Evolutionary conservation across 1,139 yeast genomes (phyloP).

Genomic region (Suzukiozyma palmioleophila): DNA sequence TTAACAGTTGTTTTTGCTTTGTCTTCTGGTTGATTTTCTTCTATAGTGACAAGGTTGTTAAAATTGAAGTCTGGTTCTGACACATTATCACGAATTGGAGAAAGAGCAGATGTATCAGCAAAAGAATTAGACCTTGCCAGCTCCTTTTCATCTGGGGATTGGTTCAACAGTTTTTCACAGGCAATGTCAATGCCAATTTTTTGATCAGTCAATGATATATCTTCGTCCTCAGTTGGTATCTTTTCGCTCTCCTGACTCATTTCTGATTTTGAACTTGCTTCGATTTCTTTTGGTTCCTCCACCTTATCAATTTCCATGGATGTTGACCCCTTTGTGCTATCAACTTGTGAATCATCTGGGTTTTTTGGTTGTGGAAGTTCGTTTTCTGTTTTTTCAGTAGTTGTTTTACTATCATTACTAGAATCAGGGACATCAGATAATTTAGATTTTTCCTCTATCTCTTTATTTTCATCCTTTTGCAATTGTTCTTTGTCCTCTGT

Average conservation of each 20-base stretch:
- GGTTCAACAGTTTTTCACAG: background rate
- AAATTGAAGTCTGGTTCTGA: conserved; percentile 14
- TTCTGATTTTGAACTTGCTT: background rate
- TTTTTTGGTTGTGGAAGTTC: background rate
- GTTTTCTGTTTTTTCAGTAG: too few relatives aligned
- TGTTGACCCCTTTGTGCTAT: too few relatives aligned
- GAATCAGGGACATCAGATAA: background rate
- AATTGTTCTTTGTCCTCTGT: too few relatives aligned
- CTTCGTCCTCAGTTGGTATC: background rate
- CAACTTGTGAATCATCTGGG: background rate
- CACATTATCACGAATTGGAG: conserved; percentile 18
- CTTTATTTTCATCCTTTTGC: background rate
- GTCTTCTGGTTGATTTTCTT: conserved; percentile 9
- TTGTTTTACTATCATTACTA: background rate
- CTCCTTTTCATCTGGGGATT: background rate
- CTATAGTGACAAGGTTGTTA: conserved; percentile 11
- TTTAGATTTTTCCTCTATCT: background rate
- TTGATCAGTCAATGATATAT: too few relatives aligned
- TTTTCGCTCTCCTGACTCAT: conserved; percentile 1
- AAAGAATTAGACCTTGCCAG: conserved; percentile 7
- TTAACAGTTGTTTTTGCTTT: conserved; percentile 1
- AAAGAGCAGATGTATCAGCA: conserved; percentile 19
- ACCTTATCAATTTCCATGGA: too few relatives aligned
- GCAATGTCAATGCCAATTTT: background rate
- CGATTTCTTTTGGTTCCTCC: background rate